A percentile compares a stretch with the other conserved stretches of the same genome.
Evolutionary conservation across 2,329 filamentous ascomycete genomes (phyloP).

Genomic region (Orbilia quercus): DNA sequence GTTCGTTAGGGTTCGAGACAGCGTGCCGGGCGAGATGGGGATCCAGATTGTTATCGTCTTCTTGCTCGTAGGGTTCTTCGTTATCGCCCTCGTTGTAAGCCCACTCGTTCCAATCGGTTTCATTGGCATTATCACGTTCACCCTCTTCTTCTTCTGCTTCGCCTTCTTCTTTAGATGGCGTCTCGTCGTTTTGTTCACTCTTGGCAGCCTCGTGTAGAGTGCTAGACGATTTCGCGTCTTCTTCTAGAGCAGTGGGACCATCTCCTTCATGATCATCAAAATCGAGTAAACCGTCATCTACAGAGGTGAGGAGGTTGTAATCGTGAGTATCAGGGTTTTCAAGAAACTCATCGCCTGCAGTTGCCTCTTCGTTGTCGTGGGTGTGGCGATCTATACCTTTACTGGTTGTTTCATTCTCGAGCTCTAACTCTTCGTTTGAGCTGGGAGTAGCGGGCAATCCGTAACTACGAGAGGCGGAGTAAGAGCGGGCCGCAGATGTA

Average conservation of each 20-base stretch:
- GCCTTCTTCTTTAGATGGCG: constrained; percentile 9
- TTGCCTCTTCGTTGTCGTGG: constrained; percentile 1
- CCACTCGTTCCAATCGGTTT: constrained; percentile 45
- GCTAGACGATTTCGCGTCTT: constrained; percentile 50
- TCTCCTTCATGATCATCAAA: constrained; percentile 36
- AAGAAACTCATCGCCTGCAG: constrained; percentile 6
- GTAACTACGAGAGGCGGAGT: constrained; percentile 34
- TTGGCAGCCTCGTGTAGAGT: constrained; percentile 35
- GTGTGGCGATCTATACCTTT: constrained; percentile 41
- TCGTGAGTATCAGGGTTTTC: constrained; percentile 39
- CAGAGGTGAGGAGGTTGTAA: constrained; percentile 28
- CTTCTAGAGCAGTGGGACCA: constrained; percentile 2
- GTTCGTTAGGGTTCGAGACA: not conserved
- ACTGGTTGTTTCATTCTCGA: constrained; percentile 4
- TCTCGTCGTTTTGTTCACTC: constrained; percentile 3
- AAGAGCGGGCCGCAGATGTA: constrained; percentile 13
- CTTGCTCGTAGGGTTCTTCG: constrained; percentile 17
- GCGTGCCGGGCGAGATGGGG: constrained; percentile 3
- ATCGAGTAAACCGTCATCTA: constrained; percentile 47
- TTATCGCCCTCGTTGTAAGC: constrained; percentile 33
- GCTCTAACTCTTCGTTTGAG: constrained; percentile 28
- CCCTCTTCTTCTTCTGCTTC: constrained; percentile 17
- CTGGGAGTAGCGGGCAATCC: constrained; percentile 35
- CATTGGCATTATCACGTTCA: constrained; percentile 1
- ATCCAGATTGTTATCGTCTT: constrained; percentile 4